These are phyloP conservation scores for Penicillium sp. DNA, from an alignment of 2,329 filamentous ascomycete species.

Conservation along the genomic window DNA sequence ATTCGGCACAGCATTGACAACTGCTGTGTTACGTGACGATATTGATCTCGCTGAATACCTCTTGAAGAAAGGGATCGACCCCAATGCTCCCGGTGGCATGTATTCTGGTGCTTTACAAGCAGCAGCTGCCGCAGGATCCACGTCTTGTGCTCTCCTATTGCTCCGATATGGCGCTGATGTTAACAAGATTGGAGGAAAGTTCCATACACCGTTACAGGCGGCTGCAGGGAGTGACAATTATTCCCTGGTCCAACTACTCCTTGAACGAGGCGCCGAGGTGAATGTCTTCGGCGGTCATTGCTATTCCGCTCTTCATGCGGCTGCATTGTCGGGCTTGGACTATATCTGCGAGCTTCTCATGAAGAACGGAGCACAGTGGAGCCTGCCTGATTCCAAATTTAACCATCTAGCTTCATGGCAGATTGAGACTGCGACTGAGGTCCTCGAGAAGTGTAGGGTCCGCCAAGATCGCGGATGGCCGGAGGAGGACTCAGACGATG, in stretches of 20 bases:
- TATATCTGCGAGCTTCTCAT: slow-evolving; percentile 1
- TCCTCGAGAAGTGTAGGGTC: background rate
- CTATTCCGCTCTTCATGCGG: background rate
- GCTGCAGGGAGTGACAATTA: background rate
- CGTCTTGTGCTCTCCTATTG: background rate
- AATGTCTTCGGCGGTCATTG: background rate
- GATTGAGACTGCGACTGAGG: background rate
- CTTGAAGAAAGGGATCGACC: slow-evolving; percentile 1
- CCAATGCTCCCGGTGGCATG: background rate
- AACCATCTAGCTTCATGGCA: background rate
- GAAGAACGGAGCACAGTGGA: background rate
- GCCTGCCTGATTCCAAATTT: background rate
- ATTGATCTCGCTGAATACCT: background rate
- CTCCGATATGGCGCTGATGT: background rate
- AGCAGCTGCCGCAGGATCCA: background rate
- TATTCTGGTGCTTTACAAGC: slow-evolving; percentile 1
- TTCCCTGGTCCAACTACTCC: background rate
- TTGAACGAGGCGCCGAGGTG: background rate
- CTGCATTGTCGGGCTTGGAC: background rate
- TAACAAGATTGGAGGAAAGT: background rate
- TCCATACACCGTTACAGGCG: background rate
- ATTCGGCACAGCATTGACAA: slow-evolving; percentile 1
- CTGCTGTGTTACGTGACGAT: background rate
- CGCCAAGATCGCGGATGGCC: background rate
- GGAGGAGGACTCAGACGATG: background rate